Conservation (phyloP, 345 rosid genomes). For the Noccaea caerulescens region DNA sequence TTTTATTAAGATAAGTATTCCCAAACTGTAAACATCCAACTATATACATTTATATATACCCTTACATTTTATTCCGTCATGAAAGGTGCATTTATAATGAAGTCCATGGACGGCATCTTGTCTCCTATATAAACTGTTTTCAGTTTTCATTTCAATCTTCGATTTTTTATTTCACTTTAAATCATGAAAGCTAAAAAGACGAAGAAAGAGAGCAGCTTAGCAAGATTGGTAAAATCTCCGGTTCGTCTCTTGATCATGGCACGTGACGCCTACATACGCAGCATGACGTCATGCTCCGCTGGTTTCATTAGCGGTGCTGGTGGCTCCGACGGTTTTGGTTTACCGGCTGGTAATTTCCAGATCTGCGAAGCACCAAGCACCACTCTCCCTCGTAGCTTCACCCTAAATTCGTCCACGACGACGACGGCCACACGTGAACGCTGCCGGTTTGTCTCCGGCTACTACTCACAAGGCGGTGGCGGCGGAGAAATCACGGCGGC, state of each 20-base stretch:
- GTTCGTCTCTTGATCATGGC: conserved; percentile 53
- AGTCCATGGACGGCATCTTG: conserved; percentile 24
- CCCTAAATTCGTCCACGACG: conserved; percentile 42
- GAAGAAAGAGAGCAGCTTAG: conserved; percentile 41
- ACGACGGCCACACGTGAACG: conserved; percentile 24
- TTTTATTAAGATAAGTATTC: conserved; percentile 25
- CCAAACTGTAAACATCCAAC: conserved; percentile 43
- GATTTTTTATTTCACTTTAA: neutral
- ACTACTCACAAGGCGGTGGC: conserved; percentile 19
- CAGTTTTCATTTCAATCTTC: neutral
- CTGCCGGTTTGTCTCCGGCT: conserved; percentile 51
- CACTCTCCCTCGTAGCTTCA: conserved; percentile 58
- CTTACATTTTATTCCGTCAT: neutral
- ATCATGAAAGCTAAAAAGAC: conserved; percentile 32
- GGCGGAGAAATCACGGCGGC: conserved; percentile 28
- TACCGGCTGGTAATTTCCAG: conserved; percentile 49
- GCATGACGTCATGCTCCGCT: conserved; percentile 64
- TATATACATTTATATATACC: conserved; percentile 26
- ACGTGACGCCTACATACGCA: conserved; percentile 60
- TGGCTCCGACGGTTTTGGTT: conserved; percentile 46
- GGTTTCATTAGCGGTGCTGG: conserved; percentile 41
- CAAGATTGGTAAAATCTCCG: conserved; percentile 49
- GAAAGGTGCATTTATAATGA: conserved; percentile 27
- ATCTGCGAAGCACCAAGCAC: conserved; percentile 37
- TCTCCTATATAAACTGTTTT: conserved; percentile 5